A percentile compares a stretch with the other conserved stretches of the same genome.
phyloP scores from a whole-genome alignment of 2,329 filamentous ascomycete species.

The Trichoderma harzianum region DNA sequence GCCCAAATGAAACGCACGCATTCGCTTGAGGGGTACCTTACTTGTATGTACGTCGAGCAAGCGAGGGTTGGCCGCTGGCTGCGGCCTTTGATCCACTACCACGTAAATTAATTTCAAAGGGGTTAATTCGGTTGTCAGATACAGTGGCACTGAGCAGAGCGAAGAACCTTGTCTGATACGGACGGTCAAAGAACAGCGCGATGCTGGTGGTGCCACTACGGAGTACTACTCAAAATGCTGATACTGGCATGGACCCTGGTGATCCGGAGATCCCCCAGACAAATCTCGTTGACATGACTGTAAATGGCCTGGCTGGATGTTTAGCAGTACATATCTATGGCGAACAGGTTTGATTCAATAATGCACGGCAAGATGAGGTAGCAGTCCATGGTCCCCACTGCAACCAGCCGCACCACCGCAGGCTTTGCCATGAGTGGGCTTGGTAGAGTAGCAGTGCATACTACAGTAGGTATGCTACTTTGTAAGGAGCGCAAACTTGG shows the following conservation, averaged over 20 bases:
- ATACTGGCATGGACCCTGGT: not conserved
- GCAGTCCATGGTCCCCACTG: not conserved
- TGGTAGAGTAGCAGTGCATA: not conserved
- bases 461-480: not conserved
- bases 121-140: not conserved
- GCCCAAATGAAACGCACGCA: not conserved
- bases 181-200: not conserved
- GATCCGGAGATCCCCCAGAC: constrained; percentile 4
- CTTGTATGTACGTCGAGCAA: not conserved
- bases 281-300: not conserved
- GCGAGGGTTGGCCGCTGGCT: not conserved
- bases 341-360: not conserved
- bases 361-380: not conserved
- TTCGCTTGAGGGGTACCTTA: constrained; percentile 9
- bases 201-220: not conserved
- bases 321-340: not conserved
- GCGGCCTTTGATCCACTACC: constrained; percentile 13
- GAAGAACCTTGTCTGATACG: not conserved
- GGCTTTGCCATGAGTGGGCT: not conserved
- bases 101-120: constrained; percentile 11
- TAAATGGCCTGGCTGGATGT: not conserved
- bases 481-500: not conserved
- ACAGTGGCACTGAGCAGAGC: not conserved
- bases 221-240: not conserved
- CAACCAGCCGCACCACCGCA: not conserved